These are phyloP conservation scores for Endogone sp. DNA, from an alignment of 192 early-diverging fungal genomes.

Conservation along the genomic window DNA sequence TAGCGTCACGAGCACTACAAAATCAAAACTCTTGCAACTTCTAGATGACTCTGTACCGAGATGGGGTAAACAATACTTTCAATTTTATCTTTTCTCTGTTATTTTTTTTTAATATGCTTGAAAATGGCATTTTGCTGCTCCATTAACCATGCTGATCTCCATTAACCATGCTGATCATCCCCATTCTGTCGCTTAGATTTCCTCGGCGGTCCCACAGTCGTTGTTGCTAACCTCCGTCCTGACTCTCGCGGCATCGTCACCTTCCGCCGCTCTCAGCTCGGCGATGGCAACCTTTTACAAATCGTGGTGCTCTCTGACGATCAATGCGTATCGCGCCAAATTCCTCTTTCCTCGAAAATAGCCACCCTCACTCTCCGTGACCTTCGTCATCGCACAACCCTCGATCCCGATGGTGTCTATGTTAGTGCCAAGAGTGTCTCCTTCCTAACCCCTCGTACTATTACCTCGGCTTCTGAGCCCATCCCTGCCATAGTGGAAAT, in stretches of 20 bases:
- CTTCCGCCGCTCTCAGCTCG: conserved; percentile 8
- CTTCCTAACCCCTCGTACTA: neutral
- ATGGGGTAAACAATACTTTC: neutral
- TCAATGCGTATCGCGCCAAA: conserved; percentile 10
- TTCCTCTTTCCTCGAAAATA: neutral
- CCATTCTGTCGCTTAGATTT: neutral
- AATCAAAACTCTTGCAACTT: no score
- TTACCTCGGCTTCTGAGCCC: neutral
- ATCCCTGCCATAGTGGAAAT: conserved; percentile 14
- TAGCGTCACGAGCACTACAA: no score
- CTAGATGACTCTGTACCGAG: neutral
- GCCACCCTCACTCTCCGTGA: conserved; percentile 1
- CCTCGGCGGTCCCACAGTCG: neutral
- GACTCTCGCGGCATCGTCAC: neutral
- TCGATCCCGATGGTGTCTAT: neutral
- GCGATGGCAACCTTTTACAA: conserved; percentile 21
- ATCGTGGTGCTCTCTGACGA: conserved; percentile 13
- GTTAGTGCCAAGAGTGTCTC: conserved; percentile 10
- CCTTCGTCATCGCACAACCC: conserved; percentile 6
- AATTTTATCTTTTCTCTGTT: no score
- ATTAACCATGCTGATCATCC: no score
- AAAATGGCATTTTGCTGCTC: no score
- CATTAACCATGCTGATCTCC: no score
- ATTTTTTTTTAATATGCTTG: no score
- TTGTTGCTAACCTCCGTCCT: neutral